Conservation (phyloP, 495 filamentous ascomycete species). For the Clohesyomyces aquaticus region DNA sequence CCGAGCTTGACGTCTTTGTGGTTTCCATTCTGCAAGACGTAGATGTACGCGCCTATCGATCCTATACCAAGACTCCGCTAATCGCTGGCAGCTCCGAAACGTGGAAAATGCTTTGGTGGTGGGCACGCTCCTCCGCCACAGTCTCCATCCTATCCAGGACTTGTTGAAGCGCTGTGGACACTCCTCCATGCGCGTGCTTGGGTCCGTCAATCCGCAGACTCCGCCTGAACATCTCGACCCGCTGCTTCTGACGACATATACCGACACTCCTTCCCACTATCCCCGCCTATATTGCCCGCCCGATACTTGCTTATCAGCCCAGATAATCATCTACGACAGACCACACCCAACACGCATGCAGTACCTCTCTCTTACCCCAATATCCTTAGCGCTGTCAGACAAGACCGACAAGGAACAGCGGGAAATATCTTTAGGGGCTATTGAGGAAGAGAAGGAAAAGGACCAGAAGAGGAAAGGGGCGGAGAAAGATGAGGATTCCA, state of each 20-base stretch:
- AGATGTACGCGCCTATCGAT: conserved; percentile 62
- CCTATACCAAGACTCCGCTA: conserved; percentile 10
- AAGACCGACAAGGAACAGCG: conserved; percentile 55
- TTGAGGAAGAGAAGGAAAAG: conserved; percentile 61
- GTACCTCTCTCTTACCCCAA: conserved; percentile 89
- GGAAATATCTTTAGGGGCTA: conserved; percentile 50
- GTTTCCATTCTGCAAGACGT: conserved; percentile 87
- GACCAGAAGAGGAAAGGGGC: conserved; percentile 44
- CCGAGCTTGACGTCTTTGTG: conserved; percentile 85
- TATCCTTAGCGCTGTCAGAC: conserved; percentile 84
- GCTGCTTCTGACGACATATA: conserved; percentile 71
- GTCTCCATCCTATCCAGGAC: conserved; percentile 76
- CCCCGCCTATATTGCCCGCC: conserved; percentile 75
- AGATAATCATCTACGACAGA: conserved; percentile 86
- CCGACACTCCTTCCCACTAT: conserved; percentile 57
- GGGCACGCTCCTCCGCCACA: conserved; percentile 80
- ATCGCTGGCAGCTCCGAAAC: conserved; percentile 58
- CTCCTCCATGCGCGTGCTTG: conserved; percentile 81
- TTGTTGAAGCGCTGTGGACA: conserved; percentile 85
- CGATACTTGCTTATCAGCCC: conserved; percentile 65
- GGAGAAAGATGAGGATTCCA: conserved; percentile 49
- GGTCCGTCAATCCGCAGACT: conserved; percentile 67
- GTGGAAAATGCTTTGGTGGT: conserved; percentile 87
- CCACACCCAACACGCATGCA: conserved; percentile 91
- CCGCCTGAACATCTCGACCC: conserved; percentile 62